phyloP scores from a whole-genome alignment of 1,139 yeast species.

The Saccharomyces hybrid region DNA sequence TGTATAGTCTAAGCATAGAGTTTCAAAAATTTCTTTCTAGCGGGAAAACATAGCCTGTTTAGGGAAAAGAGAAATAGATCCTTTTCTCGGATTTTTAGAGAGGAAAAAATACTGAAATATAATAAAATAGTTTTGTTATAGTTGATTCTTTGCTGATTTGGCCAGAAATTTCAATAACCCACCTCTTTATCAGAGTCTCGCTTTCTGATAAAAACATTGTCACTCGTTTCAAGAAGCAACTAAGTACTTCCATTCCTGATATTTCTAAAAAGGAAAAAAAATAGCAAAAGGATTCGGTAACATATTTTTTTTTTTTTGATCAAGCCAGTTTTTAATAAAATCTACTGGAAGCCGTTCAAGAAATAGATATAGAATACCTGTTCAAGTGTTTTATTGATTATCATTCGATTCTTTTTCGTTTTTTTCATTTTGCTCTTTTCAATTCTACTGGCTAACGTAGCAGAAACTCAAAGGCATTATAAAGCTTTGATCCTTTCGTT shows the following conservation, averaged over 20 bases:
- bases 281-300: background rate
- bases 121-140: background rate
- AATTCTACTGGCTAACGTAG: background rate
- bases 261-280: background rate
- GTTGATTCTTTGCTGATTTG: background rate
- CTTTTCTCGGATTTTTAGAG: background rate
- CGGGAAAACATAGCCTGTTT: constrained; percentile 5
- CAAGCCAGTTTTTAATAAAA: background rate
- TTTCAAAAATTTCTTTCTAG: background rate
- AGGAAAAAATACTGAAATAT: background rate
- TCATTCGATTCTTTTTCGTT: background rate
- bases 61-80: constrained; percentile 12
- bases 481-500: background rate
- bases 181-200: background rate
- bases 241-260: background rate
- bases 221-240: background rate
- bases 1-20: constrained; percentile 1
- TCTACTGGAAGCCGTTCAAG: background rate
- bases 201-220: background rate
- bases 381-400: background rate
- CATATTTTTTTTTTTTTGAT: background rate
- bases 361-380: background rate
- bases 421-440: background rate
- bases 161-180: background rate
- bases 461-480: background rate